Evolutionary conservation across 163 green algal genomes (phyloP).

Genomic region (Prototheca wickerhamii): DNA sequence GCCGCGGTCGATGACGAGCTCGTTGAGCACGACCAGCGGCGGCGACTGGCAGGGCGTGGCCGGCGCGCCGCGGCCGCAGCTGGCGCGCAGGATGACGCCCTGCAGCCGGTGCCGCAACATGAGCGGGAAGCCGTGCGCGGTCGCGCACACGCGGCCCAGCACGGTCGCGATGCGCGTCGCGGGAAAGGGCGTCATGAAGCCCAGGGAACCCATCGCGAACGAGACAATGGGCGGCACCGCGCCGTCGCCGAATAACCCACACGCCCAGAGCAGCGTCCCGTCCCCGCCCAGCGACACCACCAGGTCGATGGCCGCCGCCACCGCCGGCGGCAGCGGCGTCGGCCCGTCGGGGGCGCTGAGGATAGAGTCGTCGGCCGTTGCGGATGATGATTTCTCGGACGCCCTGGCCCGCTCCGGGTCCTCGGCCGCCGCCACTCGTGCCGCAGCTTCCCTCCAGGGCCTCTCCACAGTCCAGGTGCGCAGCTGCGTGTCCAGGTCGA

Average conservation of each 20-base stretch:
- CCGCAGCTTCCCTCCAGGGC: not conserved
- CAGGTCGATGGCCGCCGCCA: slow-evolving; percentile 29
- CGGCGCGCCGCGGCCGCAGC: no score
- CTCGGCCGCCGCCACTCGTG: not conserved
- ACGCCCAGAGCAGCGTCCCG: slow-evolving; percentile 79
- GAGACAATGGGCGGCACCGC: slow-evolving; percentile 66
- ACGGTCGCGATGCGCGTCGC: slow-evolving; percentile 33
- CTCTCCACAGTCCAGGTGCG: slow-evolving; percentile 5
- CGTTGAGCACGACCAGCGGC: slow-evolving; percentile 1
- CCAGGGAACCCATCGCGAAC: slow-evolving; percentile 73
- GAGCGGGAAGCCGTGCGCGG: slow-evolving; percentile 50
- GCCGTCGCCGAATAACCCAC: slow-evolving; percentile 63
- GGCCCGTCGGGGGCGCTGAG: not conserved
- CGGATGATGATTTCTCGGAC: not conserved
- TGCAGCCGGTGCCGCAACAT: slow-evolving; percentile 76
- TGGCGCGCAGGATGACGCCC: slow-evolving; percentile 50
- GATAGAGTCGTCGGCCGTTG: not conserved
- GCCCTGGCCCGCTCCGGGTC: not conserved
- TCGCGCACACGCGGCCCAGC: slow-evolving; percentile 22
- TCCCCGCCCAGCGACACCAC: slow-evolving; percentile 51
- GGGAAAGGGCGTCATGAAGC: slow-evolving; percentile 75
- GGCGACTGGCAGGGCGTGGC: not conserved
- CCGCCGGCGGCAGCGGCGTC: slow-evolving; percentile 5
- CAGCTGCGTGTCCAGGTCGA: slow-evolving; percentile 8
- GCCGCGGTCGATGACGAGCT: slow-evolving; percentile 44